phyloP scores from a whole-genome alignment of 495 filamentous ascomycete species.

The Hyaloscypha bicolor region DNA sequence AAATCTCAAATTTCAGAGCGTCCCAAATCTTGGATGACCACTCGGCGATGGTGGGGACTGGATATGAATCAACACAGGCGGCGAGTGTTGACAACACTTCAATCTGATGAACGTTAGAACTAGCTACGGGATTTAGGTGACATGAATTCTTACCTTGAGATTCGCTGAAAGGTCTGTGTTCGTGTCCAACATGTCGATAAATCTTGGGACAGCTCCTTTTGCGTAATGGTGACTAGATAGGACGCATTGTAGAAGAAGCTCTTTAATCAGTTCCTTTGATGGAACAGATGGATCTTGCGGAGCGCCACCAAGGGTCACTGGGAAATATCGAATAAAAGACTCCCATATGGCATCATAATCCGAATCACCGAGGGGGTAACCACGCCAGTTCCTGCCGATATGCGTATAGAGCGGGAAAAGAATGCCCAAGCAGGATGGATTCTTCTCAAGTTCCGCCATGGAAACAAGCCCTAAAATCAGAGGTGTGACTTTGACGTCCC shows the following conservation, averaged over 20 bases:
- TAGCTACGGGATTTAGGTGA: not conserved
- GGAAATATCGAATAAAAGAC: slow-evolving; percentile 53
- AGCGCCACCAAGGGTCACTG: slow-evolving; percentile 49
- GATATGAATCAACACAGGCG: slow-evolving; percentile 47
- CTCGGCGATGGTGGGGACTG: slow-evolving; percentile 41
- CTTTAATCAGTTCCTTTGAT: slow-evolving; percentile 51
- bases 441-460: slow-evolving; percentile 41
- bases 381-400: slow-evolving; percentile 40
- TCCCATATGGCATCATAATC: slow-evolving; percentile 26
- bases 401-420: slow-evolving; percentile 47
- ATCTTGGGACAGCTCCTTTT: slow-evolving; percentile 42
- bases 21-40: slow-evolving; percentile 51
- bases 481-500: slow-evolving; percentile 10
- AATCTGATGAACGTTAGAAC: slow-evolving; percentile 35
- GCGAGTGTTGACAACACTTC: slow-evolving; percentile 52
- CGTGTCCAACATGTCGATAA: slow-evolving; percentile 48
- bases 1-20: slow-evolving; percentile 59
- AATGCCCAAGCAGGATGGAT: slow-evolving; percentile 49
- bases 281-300: slow-evolving; percentile 38
- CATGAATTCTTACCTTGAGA: slow-evolving; percentile 23
- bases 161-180: slow-evolving; percentile 54
- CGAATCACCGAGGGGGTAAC: not conserved
- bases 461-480: slow-evolving; percentile 22
- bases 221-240: slow-evolving; percentile 44
- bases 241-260: slow-evolving; percentile 49